These are phyloP conservation scores for Phytophthora fragariae DNA, from an alignment of 352 stramenopile species.

Conservation along the genomic window DNA sequence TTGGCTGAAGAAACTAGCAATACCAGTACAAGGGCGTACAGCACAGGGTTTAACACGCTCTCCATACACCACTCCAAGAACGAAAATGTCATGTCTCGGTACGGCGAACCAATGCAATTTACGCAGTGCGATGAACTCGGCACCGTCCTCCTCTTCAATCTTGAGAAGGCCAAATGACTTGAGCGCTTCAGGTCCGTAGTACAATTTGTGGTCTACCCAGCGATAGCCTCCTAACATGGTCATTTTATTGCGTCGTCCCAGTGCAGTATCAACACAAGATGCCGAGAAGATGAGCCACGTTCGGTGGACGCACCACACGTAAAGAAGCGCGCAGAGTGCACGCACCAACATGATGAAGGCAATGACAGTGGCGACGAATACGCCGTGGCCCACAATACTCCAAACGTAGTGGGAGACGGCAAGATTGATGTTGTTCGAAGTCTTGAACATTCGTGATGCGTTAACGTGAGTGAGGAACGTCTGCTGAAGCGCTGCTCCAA, in stretches of 20 bases:
- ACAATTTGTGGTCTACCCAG: conserved; percentile 9
- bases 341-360: conserved; percentile 23
- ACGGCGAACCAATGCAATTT: conserved; percentile 27
- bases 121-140: conserved; percentile 15
- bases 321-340: conserved; percentile 21
- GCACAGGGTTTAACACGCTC: conserved; percentile 13
- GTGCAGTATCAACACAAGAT: conserved; percentile 24
- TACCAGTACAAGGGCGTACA: conserved; percentile 10
- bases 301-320: conserved; percentile 8
- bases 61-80: conserved; percentile 21
- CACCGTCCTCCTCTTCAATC: conserved; percentile 18
- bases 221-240: conserved; percentile 33
- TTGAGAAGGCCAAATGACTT: conserved; percentile 28
- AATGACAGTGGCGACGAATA: conserved; percentile 28
- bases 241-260: conserved; percentile 30
- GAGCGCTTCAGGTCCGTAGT: conserved; percentile 23
- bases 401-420: conserved; percentile 25
- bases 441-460: conserved; percentile 2
- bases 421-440: neutral
- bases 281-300: conserved; percentile 13
- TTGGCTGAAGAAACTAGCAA: conserved; percentile 8
- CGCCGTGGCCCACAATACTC: conserved; percentile 30
- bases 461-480: conserved; percentile 30
- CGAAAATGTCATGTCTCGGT: conserved; percentile 13
- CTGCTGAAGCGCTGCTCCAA: conserved; percentile 22